Base-by-base conservation (phyloP, 169 alveolate genomes). In the Theileria sp. region DNA sequence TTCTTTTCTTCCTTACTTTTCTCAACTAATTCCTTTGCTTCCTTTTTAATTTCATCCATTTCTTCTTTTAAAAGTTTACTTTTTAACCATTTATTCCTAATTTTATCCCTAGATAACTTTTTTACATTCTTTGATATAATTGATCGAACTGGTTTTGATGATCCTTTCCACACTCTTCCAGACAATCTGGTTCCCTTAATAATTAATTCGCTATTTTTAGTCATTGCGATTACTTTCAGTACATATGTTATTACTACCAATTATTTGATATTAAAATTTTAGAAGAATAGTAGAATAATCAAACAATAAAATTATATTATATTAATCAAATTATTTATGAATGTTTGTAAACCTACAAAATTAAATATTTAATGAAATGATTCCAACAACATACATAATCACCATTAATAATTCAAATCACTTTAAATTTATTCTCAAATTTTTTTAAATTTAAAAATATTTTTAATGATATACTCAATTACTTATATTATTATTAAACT, bases 141-240 rank as follows among this genome's bases (percentile, higher is more conserved):
- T 0, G 84, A 74, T 44, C 91, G 69, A n/a, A 62, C 30, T 21
- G 91, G 91, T n/a, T 68, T 66, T 28, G 77, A 71, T 25, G 67
- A 60, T 36, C 60, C 68, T 64, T 85, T 85, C 91, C 91, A 85
- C 2, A 77, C 77, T 17, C 91, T 81, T 15, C 91, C 91, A 10
- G 91, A 85, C 7, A 85, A 68, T 23, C 87, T 79, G 30, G 83
- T 85, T 32, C 91, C 91, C 60, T 85, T 79, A 17, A 85, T 83
- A 10, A 12, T 19, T 44, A 69, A 69, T 64, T 64, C 72, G 7
- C 72, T 26, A 10, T 26, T 64, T 12, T 19, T 64, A 10, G 8
- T 21, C 51, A 25, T 23, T 38, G 12, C 19, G 54, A 4, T 44
- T 4, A 3, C 54, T 44, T 44, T 44, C 1, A 0, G 12, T 44